Evolutionary conservation across 2,329 filamentous ascomycete genomes (phyloP).

Genomic region (Tolypocladium album): DNA sequence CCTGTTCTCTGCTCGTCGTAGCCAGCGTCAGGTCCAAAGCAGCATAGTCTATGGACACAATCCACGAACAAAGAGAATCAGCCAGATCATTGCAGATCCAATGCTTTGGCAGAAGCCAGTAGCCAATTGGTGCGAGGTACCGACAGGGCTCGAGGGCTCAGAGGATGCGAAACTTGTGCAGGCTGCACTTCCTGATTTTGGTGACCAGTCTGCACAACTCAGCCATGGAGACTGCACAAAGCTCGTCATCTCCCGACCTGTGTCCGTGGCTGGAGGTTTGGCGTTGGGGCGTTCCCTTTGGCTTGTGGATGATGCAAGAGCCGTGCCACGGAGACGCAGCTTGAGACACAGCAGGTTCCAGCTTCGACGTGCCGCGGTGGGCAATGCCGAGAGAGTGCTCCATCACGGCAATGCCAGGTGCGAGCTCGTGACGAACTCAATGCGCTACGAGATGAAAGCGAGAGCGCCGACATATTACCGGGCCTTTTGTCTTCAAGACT

Average conservation of each 20-base stretch:
- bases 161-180: not conserved
- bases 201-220: not conserved
- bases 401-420: not conserved
- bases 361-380: not conserved
- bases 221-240: not conserved
- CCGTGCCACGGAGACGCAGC: not conserved
- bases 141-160: not conserved
- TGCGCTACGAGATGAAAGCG: not conserved
- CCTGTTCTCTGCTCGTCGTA: not conserved
- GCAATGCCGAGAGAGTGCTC: not conserved
- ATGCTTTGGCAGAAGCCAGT: not conserved
- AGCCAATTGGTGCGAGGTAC: not conserved
- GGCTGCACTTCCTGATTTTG: not conserved
- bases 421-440: not conserved
- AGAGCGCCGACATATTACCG: not conserved
- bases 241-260: not conserved
- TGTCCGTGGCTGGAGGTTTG: not conserved
- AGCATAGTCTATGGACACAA: not conserved
- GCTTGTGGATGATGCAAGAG: not conserved
- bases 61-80: not conserved
- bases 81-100: not conserved
- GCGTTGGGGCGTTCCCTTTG: not conserved
- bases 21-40: not conserved
- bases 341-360: not conserved
- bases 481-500: not conserved